Conservation (phyloP, 208 protist species). For the Trypanosoma caninum region DNA sequence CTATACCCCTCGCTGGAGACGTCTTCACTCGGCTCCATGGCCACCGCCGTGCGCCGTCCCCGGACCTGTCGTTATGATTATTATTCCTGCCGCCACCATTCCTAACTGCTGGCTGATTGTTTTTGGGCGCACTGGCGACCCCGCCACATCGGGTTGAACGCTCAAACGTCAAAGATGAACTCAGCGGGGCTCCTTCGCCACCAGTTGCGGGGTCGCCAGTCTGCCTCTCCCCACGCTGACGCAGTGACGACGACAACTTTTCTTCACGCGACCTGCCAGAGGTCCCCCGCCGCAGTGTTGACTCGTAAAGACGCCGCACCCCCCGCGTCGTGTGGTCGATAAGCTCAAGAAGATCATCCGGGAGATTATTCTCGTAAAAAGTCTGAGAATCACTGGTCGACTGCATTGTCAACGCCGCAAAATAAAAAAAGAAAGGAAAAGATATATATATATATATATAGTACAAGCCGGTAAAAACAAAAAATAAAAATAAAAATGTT, state of each 20-base stretch:
- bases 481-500: too few species aligned
- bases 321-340: conserved; percentile 66
- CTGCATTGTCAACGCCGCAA: neutral
- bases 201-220: neutral
- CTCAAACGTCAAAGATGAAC: too few species aligned
- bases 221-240: too few species aligned
- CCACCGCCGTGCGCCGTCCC: neutral
- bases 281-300: neutral
- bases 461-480: too few species aligned
- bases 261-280: neutral
- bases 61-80: too few species aligned
- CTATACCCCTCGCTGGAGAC: neutral
- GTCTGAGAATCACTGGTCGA: conserved; percentile 6
- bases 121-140: too few species aligned
- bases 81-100: neutral
- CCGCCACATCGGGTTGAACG: too few species aligned
- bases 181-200: neutral
- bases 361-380: conserved; percentile 27
- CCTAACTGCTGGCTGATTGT: neutral
- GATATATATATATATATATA: too few species aligned
- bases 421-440: conserved; percentile 3
- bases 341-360: conserved; percentile 39
- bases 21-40: neutral
- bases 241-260: neutral
- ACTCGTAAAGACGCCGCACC: conserved; percentile 61